phyloP scores from a whole-genome alignment of 805 yeast genomes.

The Blastobotrys peoriensis region DNA sequence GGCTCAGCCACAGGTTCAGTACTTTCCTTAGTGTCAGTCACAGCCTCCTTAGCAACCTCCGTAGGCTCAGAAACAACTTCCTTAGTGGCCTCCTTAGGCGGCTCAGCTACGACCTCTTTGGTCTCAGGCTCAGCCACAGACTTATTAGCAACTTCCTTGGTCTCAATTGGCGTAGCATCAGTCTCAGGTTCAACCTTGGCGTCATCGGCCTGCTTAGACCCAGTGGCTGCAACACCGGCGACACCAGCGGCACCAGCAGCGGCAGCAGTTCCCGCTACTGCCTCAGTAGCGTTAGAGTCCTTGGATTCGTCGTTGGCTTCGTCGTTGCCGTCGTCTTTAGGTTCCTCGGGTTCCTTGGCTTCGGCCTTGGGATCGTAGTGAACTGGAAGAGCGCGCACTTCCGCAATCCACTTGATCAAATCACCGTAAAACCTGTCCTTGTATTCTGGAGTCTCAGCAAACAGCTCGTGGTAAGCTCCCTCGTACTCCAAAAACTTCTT shows the following conservation, averaged over 20 bases:
- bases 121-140: slow-evolving; percentile 1
- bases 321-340: slow-evolving; percentile 6
- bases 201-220: slow-evolving; percentile 2
- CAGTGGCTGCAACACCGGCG: slow-evolving; percentile 7
- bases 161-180: slow-evolving; percentile 9
- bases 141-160: slow-evolving; percentile 6
- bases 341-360: slow-evolving; percentile 5
- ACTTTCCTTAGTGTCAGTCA: too few species aligned
- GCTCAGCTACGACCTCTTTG: not conserved
- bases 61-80: not conserved
- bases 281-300: not conserved
- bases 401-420: slow-evolving; percentile 18
- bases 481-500: slow-evolving; percentile 18
- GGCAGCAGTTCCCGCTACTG: slow-evolving; percentile 1
- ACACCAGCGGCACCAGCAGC: slow-evolving; percentile 5
- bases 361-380: slow-evolving; percentile 5
- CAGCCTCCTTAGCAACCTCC: not conserved
- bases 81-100: not conserved
- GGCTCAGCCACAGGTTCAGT: not conserved
- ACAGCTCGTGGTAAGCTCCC: slow-evolving; percentile 22
- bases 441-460: slow-evolving; percentile 9
- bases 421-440: slow-evolving; percentile 14
- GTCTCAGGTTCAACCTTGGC: slow-evolving; percentile 3
- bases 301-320: slow-evolving; percentile 1
- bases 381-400: not conserved